These are phyloP conservation scores for Tremella fuciformis DNA, from an alignment of 768 basidiomycete genomes.

Conservation along the genomic window DNA sequence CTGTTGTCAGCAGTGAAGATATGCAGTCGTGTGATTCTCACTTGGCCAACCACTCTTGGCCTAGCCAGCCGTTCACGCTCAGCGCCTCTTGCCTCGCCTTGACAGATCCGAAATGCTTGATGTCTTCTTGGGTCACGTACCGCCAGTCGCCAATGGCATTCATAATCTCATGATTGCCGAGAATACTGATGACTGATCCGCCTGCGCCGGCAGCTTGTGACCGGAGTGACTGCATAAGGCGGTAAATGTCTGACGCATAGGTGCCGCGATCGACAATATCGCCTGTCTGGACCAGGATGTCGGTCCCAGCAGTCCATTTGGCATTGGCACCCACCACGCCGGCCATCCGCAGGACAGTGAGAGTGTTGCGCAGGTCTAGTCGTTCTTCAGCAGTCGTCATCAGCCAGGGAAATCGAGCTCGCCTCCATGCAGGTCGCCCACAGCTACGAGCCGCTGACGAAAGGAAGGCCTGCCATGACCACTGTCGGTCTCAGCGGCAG, in stretches of 20 bases:
- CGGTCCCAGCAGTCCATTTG: constrained; percentile 76
- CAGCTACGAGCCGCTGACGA: constrained; percentile 62
- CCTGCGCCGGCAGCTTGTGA: constrained; percentile 67
- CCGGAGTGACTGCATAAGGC: constrained; percentile 78
- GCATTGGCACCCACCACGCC: constrained; percentile 68
- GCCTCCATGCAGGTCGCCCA: constrained; percentile 84
- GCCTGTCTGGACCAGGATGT: constrained; percentile 90
- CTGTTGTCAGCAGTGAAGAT: constrained; percentile 11
- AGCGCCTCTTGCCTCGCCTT: constrained; percentile 70
- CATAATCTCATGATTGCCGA: constrained; percentile 98
- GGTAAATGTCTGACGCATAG: constrained; percentile 57
- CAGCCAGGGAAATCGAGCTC: constrained; percentile 4
- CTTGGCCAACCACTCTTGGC: constrained; percentile 77
- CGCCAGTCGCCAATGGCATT: constrained; percentile 86
- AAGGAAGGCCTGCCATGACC: constrained; percentile 16
- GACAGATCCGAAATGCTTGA: constrained; percentile 74
- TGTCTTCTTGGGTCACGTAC: constrained; percentile 79
- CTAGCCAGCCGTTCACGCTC: constrained; percentile 68
- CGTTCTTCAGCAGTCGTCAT: constrained; percentile 1
- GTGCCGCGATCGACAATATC: constrained; percentile 83
- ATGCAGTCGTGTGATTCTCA: constrained; percentile 16
- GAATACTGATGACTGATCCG: constrained; percentile 69
- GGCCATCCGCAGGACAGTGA: constrained; percentile 74
- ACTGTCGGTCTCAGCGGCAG: background rate
- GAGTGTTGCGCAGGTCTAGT: constrained; percentile 70